Base-by-base conservation (phyloP, 2,329 filamentous ascomycete genomes). In the Epichloe amarillans region DNA sequence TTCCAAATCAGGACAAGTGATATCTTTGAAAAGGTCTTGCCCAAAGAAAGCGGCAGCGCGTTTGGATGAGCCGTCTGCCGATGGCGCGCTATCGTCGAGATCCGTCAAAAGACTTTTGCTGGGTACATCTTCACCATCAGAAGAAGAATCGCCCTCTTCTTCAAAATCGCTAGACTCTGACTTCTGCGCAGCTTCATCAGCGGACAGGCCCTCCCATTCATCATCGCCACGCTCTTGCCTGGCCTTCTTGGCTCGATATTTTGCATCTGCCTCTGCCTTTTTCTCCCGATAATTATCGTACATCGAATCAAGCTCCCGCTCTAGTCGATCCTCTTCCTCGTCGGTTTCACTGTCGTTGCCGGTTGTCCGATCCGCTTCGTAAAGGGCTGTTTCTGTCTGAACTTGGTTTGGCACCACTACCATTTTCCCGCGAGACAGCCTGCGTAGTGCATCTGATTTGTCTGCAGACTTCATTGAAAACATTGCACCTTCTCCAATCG, bases 121-220 rank as follows among this genome's bases (percentile, higher is more conserved):
- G n/a, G 58, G 52, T 3, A 53, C 53, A 2, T 58, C 60, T 8
- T 64, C 61, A 1, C 66, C 63, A 6, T 69, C 64, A 14, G 64
- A 65, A 17, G 60, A 64, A 21, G 60, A 64, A 21, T 64, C 67
- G 8, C 69, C 69, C 5, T 77, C 73, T 12, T 83, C 81, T 7
- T 79, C 76, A 26, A 90, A 71, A 54, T 85, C 81, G 12, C 64
- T 66, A 2, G 79, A 66, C 51, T 64, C 67, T 3, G 67, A 68
- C 2, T 82, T 79, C 3, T 78, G 74, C 8, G 50, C 56, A n/a
- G 77, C 69, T 51, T 79, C 78, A 44, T 77, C 79, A 11, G 75
- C 80, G 21, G 87, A 94, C 53, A 97, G 81, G 1, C 93, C 93
- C 58, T 94, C 86, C 84, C 90, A 98, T 62, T 95, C 90, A 14